phyloP scores from a whole-genome alignment of 306 rosid species.

The Ormosia emarginata region DNA sequence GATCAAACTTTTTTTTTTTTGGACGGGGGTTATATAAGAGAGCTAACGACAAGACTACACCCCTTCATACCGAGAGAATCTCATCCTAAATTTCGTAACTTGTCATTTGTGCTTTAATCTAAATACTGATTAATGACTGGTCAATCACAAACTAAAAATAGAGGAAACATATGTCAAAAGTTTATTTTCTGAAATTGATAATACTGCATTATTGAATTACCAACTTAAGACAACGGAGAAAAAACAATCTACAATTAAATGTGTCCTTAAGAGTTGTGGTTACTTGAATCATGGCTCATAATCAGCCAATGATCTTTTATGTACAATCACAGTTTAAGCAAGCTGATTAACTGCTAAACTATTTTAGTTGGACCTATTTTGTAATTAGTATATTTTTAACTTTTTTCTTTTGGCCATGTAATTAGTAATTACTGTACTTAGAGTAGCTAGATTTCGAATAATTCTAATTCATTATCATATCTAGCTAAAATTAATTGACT shows the following conservation, averaged over 20 bases:
- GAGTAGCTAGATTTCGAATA: no score
- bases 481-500: no score
- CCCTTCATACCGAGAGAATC: not conserved
- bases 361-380: no score
- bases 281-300: no score
- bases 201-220: not conserved
- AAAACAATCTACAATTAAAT: not conserved
- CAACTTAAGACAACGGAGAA: not conserved
- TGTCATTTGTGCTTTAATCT: not conserved
- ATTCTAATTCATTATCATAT: no score
- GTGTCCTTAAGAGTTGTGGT: not conserved
- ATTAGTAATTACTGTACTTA: no score
- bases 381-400: no score
- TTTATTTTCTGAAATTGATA: not conserved
- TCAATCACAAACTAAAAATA: not conserved
- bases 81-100: not conserved
- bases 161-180: not conserved
- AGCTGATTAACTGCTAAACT: no score
- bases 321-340: not conserved
- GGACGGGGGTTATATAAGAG: no score
- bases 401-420: no score
- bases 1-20: no score
- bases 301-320: not conserved
- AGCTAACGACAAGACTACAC: no score
- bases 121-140: not conserved